Conservation (phyloP, 306 rosid genomes). For the Cucumis hystrix region DNA sequence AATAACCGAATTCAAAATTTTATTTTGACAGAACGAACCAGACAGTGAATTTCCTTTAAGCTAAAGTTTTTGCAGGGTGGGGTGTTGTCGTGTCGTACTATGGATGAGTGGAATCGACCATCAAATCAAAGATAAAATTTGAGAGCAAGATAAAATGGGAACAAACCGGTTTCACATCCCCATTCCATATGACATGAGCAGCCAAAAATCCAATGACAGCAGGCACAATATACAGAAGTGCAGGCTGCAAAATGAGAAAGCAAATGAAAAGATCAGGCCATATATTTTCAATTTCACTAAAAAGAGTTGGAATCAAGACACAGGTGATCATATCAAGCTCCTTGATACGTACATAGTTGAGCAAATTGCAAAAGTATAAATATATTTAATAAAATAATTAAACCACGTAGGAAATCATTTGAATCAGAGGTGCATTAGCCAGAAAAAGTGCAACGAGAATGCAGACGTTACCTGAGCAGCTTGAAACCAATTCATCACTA, state of each 20-base stretch:
- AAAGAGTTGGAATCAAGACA: neutral
- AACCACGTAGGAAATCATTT: neutral
- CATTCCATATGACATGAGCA: slow-evolving; percentile 83
- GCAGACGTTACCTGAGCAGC: slow-evolving; percentile 82
- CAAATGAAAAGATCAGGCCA: neutral
- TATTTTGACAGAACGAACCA: too few relatives aligned
- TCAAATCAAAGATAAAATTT: neutral
- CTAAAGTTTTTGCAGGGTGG: neutral
- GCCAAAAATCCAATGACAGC: slow-evolving; percentile 91
- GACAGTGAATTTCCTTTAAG: neutral
- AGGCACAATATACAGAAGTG: slow-evolving; percentile 89
- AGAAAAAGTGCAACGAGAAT: neutral
- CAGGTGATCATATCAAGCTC: neutral
- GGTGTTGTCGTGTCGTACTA: neutral
- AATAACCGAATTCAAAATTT: neutral
- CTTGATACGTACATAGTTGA: neutral
- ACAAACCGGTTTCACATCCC: slow-evolving; percentile 87
- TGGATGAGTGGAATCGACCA: neutral
- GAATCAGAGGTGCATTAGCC: neutral
- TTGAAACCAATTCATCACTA: slow-evolving; percentile 99
- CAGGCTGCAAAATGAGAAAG: slow-evolving; percentile 51
- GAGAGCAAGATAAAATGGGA: neutral
- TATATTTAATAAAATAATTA: neutral
- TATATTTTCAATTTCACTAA: neutral
- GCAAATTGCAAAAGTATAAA: neutral